Conservation (phyloP, 2,329 filamentous ascomycete genomes). For the Fusarium oligoseptatum region DNA sequence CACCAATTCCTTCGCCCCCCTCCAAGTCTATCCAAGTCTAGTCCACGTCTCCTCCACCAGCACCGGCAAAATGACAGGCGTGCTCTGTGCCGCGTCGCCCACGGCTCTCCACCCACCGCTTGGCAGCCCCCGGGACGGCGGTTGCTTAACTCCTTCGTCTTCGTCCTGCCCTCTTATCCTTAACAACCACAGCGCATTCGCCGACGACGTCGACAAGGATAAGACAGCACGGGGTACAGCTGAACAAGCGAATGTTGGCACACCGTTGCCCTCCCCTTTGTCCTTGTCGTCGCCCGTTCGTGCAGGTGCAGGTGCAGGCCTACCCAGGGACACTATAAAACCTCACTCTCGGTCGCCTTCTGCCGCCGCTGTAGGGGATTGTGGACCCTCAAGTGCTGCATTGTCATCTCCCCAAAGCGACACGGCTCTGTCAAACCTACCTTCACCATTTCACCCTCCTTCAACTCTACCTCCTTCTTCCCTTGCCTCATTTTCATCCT, state of each 20-base stretch:
- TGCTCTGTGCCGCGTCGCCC: constrained; percentile 56
- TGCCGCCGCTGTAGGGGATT: constrained; percentile 35
- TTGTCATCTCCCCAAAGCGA: constrained; percentile 28
- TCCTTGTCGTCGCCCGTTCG: constrained; percentile 21
- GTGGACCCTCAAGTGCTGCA: constrained; percentile 40
- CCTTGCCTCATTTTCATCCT: constrained; percentile 44
- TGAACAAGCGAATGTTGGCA: constrained; percentile 14
- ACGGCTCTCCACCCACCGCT: constrained; percentile 66
- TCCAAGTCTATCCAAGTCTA: constrained; percentile 29
- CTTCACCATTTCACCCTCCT: constrained; percentile 15
- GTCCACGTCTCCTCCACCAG: constrained; percentile 31
- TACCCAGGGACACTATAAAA: constrained; percentile 25
- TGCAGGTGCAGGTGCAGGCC: neutral
- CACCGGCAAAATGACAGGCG: constrained; percentile 46
- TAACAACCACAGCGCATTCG: constrained; percentile 38
- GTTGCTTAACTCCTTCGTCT: constrained; percentile 33
- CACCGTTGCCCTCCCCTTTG: constrained; percentile 21
- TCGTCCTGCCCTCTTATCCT: constrained; percentile 29
- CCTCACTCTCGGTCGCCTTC: constrained; percentile 28
- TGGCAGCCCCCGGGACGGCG: constrained; percentile 51
- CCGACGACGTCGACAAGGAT: constrained; percentile 20
- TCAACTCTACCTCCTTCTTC: constrained; percentile 8
- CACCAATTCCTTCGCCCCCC: constrained; percentile 29
- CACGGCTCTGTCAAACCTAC: constrained; percentile 16
- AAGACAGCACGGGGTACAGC: constrained; percentile 14